Conservation (phyloP, 2,329 filamentous ascomycete genomes). For the Phialocephala subalpina region DNA sequence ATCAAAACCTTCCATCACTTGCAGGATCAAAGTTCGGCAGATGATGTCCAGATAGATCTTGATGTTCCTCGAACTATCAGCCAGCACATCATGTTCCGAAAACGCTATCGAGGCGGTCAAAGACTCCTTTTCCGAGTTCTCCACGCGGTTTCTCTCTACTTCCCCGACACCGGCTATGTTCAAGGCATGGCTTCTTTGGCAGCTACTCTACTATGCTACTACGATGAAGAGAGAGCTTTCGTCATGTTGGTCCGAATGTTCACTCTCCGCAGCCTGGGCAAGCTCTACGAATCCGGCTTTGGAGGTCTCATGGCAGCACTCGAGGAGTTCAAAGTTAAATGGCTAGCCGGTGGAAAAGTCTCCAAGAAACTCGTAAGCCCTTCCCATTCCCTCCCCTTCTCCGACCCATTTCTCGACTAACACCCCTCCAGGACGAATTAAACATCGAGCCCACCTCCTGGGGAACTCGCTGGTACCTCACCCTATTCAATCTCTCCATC, state of each 20-base stretch:
- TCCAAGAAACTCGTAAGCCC: slow-evolving; percentile 77
- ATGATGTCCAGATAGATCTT: slow-evolving; percentile 96
- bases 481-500: slow-evolving; percentile 95
- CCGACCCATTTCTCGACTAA: slow-evolving; percentile 19
- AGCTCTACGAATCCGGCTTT: slow-evolving; percentile 86
- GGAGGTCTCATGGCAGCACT: slow-evolving; percentile 86
- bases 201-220: slow-evolving; percentile 94
- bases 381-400: neutral
- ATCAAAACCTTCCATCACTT: slow-evolving; percentile 76
- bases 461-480: slow-evolving; percentile 96
- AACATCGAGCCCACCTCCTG: slow-evolving; percentile 90
- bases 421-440: slow-evolving; percentile 67
- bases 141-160: slow-evolving; percentile 90
- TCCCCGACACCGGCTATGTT: slow-evolving; percentile 91
- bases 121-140: slow-evolving; percentile 90
- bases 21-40: slow-evolving; percentile 77
- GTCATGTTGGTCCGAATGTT: slow-evolving; percentile 97
- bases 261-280: slow-evolving; percentile 85
- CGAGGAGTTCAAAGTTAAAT: slow-evolving; percentile 83
- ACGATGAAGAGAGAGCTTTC: slow-evolving; percentile 93
- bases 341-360: slow-evolving; percentile 83
- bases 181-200: slow-evolving; percentile 97
- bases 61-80: slow-evolving; percentile 96
- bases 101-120: slow-evolving; percentile 90
- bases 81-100: slow-evolving; percentile 96